Percentiles rank a stretch among this genome's conserved stretches.
phyloP scores from a whole-genome alignment of 2,329 filamentous ascomycete genomes.

The Neofusicoccum sp. region DNA sequence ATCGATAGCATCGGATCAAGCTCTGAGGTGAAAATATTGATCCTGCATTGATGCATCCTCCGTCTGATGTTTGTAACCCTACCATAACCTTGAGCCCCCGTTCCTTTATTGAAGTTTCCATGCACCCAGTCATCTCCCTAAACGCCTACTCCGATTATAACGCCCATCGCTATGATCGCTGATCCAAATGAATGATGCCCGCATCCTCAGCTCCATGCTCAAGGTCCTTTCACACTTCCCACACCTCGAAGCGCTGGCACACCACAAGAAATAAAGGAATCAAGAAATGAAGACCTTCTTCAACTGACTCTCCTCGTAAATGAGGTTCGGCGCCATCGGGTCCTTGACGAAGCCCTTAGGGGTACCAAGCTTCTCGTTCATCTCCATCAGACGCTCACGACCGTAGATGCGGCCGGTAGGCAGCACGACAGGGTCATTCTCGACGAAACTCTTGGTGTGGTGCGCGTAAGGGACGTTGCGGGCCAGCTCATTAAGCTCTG shows the following conservation, averaged over 20 bases:
- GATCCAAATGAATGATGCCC: neutral
- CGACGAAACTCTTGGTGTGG: constrained; percentile 90
- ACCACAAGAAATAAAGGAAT: no score
- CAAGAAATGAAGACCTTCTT: constrained; percentile 91
- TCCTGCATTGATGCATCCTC: neutral
- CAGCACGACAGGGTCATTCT: constrained; percentile 79
- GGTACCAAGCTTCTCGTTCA: constrained; percentile 77
- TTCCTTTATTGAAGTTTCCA: no score
- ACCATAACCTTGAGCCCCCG: no score
- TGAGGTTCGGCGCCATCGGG: constrained; percentile 62
- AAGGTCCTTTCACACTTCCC: no score
- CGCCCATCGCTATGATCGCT: neutral
- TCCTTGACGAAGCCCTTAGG: constrained; percentile 69
- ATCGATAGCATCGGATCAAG: no score
- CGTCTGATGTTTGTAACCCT: neutral
- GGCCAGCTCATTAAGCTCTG: constrained; percentile 89
- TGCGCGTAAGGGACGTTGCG: constrained; percentile 88
- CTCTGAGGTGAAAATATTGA: neutral
- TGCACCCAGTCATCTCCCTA: no score
- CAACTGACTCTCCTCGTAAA: constrained; percentile 61
- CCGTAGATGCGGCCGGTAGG: constrained; percentile 89
- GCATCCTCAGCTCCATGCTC: no score
- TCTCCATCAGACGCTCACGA: constrained; percentile 66
- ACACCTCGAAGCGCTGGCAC: no score
- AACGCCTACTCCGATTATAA: no score